Evolutionary conservation across 805 yeast species (phyloP), one percentile per base, ranked within the genome.

Genomic region (Metschnikowia cerradonensis): DNA sequence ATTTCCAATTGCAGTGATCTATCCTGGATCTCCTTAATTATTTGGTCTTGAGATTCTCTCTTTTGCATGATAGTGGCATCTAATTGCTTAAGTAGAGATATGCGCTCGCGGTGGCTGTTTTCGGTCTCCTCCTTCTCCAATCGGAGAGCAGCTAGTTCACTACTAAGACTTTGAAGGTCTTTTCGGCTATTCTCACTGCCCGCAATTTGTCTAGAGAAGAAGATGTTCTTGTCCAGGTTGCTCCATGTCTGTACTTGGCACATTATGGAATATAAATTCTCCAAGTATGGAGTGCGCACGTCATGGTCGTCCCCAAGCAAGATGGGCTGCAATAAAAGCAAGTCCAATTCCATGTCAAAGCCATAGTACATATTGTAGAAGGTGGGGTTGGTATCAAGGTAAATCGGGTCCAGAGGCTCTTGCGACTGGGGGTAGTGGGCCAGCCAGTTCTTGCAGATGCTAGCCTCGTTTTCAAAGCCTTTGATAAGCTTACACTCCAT

Each of bases 261-360:
- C 73, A 86, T 72, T 48, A 83, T 78, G 2, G 96, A 90, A 64
- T 89, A 91, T 51, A 89, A 70, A 59, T 88, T 88, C 69, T 91
- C 97, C 65, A 91, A 74, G 65, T 91, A 91, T 2, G 97, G 97
- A 0, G 97, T 89, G 64, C 86, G 85, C 49, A 90, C 83, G 45
- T 86, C 84, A 63, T 81, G 80, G 64, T 90, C 96, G 69, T 90
- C 96, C n/a, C 94, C 96, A 51, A 90, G 73, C 49, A 91, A 72
- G 47, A 91, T 91, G 4, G 96, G 96, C 63, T 90, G 96, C 54
- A 91, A 77, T 48, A 91, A 71, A 40, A 90, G 72, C 62, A 90
- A 75, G 69, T 91, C 97, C 39, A 87, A 73, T 53, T 85, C 82
- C 52, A 88, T 66, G 41, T 80, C 81, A 32, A 54, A 53, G 44